Conservation (phyloP, 352 stramenopile species). For the Globisporangium nodosum region DNA sequence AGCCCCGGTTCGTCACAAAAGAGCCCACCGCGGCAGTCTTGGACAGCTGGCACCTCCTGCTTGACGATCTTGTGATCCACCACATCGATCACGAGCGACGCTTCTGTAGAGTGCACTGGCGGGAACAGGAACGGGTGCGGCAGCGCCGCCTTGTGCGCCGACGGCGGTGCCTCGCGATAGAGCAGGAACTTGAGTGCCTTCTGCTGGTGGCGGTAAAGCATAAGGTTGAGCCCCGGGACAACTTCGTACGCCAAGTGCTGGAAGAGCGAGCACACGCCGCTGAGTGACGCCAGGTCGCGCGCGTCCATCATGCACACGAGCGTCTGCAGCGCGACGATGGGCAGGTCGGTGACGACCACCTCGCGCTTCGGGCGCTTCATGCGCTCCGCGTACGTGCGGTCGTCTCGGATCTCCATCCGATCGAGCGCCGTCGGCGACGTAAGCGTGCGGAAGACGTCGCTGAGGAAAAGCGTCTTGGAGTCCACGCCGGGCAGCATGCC, state of each 20-base stretch:
- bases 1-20: conserved; percentile 83
- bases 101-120: conserved; percentile 7
- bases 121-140: conserved; percentile 57
- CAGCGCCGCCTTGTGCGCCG: conserved; percentile 5
- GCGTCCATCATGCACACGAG: conserved; percentile 60
- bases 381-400: conserved; percentile 47
- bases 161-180: conserved; percentile 43
- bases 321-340: conserved; percentile 43
- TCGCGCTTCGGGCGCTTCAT: conserved; percentile 29
- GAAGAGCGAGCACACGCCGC: conserved; percentile 63
- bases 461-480: conserved; percentile 36
- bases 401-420: conserved; percentile 68
- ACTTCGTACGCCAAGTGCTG: conserved; percentile 82
- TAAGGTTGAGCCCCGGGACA: conserved; percentile 64
- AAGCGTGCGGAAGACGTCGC: conserved; percentile 66
- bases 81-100: conserved; percentile 39
- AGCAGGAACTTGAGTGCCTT: conserved; percentile 79
- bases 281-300: conserved; percentile 50
- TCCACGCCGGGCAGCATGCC: conserved; percentile 1
- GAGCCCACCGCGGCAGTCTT: conserved; percentile 61
- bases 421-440: conserved; percentile 45
- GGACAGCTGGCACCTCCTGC: conserved; percentile 4
- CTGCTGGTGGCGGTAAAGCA: conserved; percentile 70
- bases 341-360: conserved; percentile 63
- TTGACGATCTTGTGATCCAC: conserved; percentile 42